Conservation (phyloP, 805 yeast species). For the Grigorovia yakushimaensis region DNA sequence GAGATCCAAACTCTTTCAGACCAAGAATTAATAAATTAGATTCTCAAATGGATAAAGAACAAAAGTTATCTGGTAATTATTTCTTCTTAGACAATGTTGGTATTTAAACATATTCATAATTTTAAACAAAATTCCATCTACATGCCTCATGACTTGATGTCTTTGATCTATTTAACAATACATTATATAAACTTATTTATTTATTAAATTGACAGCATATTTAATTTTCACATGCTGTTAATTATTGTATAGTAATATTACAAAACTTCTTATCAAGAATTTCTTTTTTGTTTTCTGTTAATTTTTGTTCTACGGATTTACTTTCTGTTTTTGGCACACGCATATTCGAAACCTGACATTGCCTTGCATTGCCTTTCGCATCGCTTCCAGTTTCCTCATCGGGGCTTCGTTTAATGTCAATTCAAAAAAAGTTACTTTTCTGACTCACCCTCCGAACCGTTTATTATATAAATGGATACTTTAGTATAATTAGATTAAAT, state of each 20-base stretch:
- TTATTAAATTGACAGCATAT: neutral
- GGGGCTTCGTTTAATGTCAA: too few relatives aligned
- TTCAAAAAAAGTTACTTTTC: too few relatives aligned
- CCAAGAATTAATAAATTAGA: conserved; percentile 97
- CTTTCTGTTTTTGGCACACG: too few relatives aligned
- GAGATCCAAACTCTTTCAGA: conserved; percentile 96
- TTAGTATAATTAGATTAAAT: too few relatives aligned
- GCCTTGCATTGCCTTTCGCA: too few relatives aligned
- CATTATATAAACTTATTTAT: neutral
- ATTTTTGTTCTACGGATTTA: too few relatives aligned
- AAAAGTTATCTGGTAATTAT: conserved; percentile 83
- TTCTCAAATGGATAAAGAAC: conserved; percentile 99
- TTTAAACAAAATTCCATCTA: neutral
- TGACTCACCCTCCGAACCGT: too few relatives aligned
- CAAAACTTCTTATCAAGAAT: neutral
- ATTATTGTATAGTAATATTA: neutral
- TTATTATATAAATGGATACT: too few relatives aligned
- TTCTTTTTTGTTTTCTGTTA: neutral
- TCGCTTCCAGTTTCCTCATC: too few relatives aligned
- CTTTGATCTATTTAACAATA: neutral
- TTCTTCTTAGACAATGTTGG: conserved; percentile 79
- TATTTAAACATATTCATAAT: conserved; percentile 24
- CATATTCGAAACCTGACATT: too few relatives aligned
- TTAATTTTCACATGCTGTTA: neutral
- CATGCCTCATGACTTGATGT: neutral